A percentile compares a stretch with the other conserved stretches of the same genome.
Evolutionary conservation across 352 stramenopile species (phyloP).

Genomic region (Globisporangium cederbergense): DNA sequence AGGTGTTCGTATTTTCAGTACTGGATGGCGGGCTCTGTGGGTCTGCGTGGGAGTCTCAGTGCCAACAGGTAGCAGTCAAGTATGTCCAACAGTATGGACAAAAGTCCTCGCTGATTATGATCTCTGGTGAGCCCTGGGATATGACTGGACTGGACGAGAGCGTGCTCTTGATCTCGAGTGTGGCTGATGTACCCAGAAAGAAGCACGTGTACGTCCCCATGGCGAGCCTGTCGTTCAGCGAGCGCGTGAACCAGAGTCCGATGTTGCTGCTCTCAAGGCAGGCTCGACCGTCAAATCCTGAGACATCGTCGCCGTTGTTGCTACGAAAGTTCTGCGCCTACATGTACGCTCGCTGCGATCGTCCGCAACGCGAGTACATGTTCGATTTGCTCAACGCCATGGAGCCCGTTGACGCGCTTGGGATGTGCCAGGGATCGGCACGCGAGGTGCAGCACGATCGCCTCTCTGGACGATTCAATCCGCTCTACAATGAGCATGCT

Average conservation of each 20-base stretch:
- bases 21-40: constrained; percentile 14
- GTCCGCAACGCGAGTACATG: constrained; percentile 49
- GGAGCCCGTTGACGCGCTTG: constrained; percentile 45
- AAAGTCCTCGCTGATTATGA: constrained; percentile 25
- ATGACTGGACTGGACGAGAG: constrained; percentile 24
- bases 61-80: constrained; percentile 9
- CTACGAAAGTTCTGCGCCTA: constrained; percentile 44
- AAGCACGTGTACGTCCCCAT: constrained; percentile 6
- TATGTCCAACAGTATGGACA: constrained; percentile 10
- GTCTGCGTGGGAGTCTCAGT: constrained; percentile 2
- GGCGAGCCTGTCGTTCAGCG: constrained; percentile 12
- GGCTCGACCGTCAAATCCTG: neutral
- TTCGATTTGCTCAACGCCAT: constrained; percentile 43
- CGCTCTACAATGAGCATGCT: constrained; percentile 20
- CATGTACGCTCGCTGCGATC: constrained; percentile 47
- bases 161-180: constrained; percentile 29
- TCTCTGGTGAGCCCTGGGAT: constrained; percentile 26
- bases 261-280: constrained; percentile 23
- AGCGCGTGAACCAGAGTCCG: constrained; percentile 26
- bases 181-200: constrained; percentile 11
- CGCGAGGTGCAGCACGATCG: neutral
- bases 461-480: neutral
- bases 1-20: constrained; percentile 36
- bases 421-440: constrained; percentile 29
- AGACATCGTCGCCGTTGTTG: neutral